A percentile compares a stretch with the other conserved stretches of the same genome.
Conservation (phyloP, 2,329 filamentous ascomycete genomes). For the Beauveria australis region DNA sequence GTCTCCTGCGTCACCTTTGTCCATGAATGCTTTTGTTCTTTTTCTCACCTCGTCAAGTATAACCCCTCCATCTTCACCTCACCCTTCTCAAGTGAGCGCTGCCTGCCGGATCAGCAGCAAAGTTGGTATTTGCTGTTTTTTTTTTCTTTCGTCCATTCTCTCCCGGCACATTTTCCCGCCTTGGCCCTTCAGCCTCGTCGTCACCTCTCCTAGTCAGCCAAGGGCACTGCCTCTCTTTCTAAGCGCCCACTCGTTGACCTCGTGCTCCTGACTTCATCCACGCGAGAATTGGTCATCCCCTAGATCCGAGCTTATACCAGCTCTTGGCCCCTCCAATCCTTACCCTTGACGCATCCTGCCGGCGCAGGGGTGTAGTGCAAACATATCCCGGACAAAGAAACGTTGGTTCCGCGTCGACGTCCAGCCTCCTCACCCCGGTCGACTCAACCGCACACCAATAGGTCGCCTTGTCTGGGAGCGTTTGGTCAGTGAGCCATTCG, state of each 20-base stretch:
- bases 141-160: not conserved
- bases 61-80: constrained; percentile 2
- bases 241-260: constrained; percentile 5
- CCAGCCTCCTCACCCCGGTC: constrained; percentile 6
- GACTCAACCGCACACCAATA: constrained; percentile 3
- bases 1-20: constrained; percentile 11
- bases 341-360: not conserved
- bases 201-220: not conserved
- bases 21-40: constrained; percentile 13
- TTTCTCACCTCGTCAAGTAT: constrained; percentile 1
- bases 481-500: not conserved
- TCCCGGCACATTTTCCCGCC: not conserved
- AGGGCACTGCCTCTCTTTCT: not conserved
- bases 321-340: constrained; percentile 7
- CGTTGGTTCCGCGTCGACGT: constrained; percentile 4
- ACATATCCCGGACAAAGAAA: constrained; percentile 8
- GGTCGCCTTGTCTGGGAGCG: not conserved
- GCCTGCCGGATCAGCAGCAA: constrained; percentile 9
- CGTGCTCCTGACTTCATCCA: not conserved
- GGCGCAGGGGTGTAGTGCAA: constrained; percentile 9
- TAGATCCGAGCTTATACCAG: constrained; percentile 2
- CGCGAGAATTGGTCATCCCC: not conserved
- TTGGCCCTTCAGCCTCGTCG: not conserved
- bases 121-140: not conserved
- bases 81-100: constrained; percentile 3